Evolutionary conservation across 257 asterid genomes (phyloP), one percentile per base, ranked within the genome.

Genomic region (Mentha longifolia): DNA sequence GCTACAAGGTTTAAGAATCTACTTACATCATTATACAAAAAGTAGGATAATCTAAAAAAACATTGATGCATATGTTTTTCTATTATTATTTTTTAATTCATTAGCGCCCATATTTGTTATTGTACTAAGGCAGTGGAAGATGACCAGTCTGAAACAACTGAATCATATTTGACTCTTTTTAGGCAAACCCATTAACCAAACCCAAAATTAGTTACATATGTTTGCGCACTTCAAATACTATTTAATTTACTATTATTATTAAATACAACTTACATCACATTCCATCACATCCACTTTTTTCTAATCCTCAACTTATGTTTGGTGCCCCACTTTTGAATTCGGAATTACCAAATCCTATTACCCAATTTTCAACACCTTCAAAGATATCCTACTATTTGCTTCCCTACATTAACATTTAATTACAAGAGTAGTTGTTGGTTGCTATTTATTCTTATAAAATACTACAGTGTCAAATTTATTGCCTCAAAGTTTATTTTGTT

Each of bases 281-380:
- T 11, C 52, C 42, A 76, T 64, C 76, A 77, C 59, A 52, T 66
- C 71, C 33, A 51, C 81, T 20, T 50, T 54, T 66, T 61, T 71
- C 69, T 71, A 72, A 59, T 77, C 65, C 65, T 49, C 60, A 42
- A 50, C 58, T 41, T 14, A 61, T 17, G 71, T 39, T 68, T 80
- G 84, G 76, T 76, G 84, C 63, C 81, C 84, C 74, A 80, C 84
- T 73, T 68, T 74, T 76, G 81, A 76, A 72, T 56, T 65, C 56
- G 17, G 28, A 20, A 57, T n/a, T 51, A 68, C 81, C 84, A 76
- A 80, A 76, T 69, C 79, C 74, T 56, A 28, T 61, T 72, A 25
- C 13, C 52, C 50, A 72, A 61, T 62, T 62, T 68, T 65, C 55
- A 58, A 58, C 57, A 41, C 51, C 46, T 70, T 17, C 30, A 6